Evolutionary conservation across 2,329 filamentous ascomycete genomes (phyloP), one percentile per base, ranked within the genome.

Genomic region (Fusarium coffeatum): DNA sequence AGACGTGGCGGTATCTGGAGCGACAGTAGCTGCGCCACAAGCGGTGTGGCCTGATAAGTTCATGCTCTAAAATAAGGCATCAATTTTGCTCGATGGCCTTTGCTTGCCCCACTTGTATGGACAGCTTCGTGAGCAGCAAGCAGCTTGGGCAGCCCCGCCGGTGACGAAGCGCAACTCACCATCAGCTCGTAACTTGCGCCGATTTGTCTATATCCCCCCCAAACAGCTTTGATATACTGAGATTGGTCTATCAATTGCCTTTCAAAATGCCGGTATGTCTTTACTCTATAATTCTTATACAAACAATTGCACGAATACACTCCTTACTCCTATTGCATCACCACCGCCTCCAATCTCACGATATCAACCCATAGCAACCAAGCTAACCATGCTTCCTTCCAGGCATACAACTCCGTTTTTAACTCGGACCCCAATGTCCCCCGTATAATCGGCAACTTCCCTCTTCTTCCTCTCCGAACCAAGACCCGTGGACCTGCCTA

Each of bases 331-430:
- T 57, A 42, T 54, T 50, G 64, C 51, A 55, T 47, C 58, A 63
- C 66, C 64, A 63, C 63, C 50, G 54, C 63, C 56, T 72, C 55
- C 54, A 41, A 63, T 67, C 60, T 57, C 55, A 63, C 64, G 55
- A 65, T 55, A 56, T 23, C 61, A 42, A 45, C 32, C 47, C 43
- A 55, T 53, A 60, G 32, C 63, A 43, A 46, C 34, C 49, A 49
- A 59, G 61, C 76, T 76, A 72, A 80, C 65, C 60, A 58, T 68
- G 51, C 61, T 60, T 53, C 23, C 58, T 55, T 68, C 63, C 71
- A 97, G 93, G 95, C 95, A 83, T 98, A 98, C 88, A 97, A 98
- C 87, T 97, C 93, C 81, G 92, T 97, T 87, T 98, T 98, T 89
- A 91, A 91, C 89, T 90, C 81, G 84, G 95, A 89, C 88, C 93